phyloP scores from a whole-genome alignment of 2,329 filamentous ascomycete species.

The Ramichloridium luteum region DNA sequence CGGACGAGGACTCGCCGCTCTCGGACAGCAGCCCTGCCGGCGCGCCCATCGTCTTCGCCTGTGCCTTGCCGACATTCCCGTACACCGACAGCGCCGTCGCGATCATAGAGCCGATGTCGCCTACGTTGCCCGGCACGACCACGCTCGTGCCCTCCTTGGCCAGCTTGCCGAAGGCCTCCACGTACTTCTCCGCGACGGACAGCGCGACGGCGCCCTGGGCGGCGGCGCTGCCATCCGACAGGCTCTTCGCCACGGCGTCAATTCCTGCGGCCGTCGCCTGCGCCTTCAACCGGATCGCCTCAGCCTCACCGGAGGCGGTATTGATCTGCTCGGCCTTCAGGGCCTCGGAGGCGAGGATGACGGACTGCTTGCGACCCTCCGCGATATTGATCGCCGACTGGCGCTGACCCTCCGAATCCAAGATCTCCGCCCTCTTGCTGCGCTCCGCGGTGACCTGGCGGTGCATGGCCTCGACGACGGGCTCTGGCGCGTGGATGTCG shows the following conservation, averaged over 20 bases:
- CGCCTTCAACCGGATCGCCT: constrained; percentile 81
- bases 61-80: constrained; percentile 76
- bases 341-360: constrained; percentile 91
- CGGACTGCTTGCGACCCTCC: constrained; percentile 91
- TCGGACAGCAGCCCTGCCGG: constrained; percentile 4
- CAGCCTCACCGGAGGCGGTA: constrained; percentile 78
- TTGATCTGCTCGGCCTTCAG: constrained; percentile 87
- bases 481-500: constrained; percentile 89
- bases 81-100: constrained; percentile 91
- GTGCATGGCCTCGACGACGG: constrained; percentile 96
- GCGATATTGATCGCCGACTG: constrained; percentile 98
- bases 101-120: constrained; percentile 94
- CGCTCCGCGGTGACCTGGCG: constrained; percentile 94
- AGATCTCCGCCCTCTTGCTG: constrained; percentile 92
- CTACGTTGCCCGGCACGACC: constrained; percentile 91
- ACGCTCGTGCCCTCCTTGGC: constrained; percentile 93
- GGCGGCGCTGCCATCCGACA: constrained; percentile 53
- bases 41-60: constrained; percentile 49
- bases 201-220: constrained; percentile 79
- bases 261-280: constrained; percentile 78
- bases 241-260: constrained; percentile 58
- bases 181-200: constrained; percentile 92
- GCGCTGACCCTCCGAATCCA: constrained; percentile 92
- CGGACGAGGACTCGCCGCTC: constrained; percentile 7
- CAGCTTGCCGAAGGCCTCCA: constrained; percentile 83